phyloP scores from a whole-genome alignment of 2,329 filamentous ascomycete species.

The Boeremia exigua region DNA sequence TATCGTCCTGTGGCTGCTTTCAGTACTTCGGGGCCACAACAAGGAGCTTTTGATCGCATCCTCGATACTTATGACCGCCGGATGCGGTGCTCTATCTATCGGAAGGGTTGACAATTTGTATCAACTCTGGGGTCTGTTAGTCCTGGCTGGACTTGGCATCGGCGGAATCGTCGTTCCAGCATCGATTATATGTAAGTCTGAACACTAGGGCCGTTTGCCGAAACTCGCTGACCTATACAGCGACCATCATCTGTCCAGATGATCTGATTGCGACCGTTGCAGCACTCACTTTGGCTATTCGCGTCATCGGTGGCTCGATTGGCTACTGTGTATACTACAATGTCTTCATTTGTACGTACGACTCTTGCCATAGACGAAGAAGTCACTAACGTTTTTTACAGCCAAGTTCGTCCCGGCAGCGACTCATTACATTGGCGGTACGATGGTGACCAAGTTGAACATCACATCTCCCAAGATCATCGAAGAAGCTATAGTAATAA shows the following conservation, averaged over 20 bases:
- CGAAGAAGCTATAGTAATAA: constrained; percentile 51
- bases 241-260: constrained; percentile 72
- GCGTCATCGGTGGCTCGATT: constrained; percentile 69
- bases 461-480: constrained; percentile 58
- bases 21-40: constrained; percentile 64
- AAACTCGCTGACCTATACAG: constrained; percentile 29
- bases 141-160: constrained; percentile 68
- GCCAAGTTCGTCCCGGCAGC: constrained; percentile 34
- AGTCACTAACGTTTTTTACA: background rate
- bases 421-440: constrained; percentile 38
- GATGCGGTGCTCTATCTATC: constrained; percentile 61
- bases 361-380: background rate
- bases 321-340: constrained; percentile 62
- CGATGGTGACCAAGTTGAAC: constrained; percentile 57
- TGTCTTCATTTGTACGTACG: constrained; percentile 34
- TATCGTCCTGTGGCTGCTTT: constrained; percentile 64
- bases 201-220: no score
- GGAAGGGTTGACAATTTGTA: constrained; percentile 60
- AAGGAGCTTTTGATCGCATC: constrained; percentile 65
- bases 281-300: constrained; percentile 70
- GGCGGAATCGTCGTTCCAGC: constrained; percentile 72
- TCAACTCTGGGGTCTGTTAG: constrained; percentile 62
- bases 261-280: constrained; percentile 73
- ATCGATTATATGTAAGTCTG: constrained; percentile 60
- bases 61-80: constrained; percentile 71